phyloP scores from a whole-genome alignment of 768 basidiomycete genomes.

The Lentinula boryana region DNA sequence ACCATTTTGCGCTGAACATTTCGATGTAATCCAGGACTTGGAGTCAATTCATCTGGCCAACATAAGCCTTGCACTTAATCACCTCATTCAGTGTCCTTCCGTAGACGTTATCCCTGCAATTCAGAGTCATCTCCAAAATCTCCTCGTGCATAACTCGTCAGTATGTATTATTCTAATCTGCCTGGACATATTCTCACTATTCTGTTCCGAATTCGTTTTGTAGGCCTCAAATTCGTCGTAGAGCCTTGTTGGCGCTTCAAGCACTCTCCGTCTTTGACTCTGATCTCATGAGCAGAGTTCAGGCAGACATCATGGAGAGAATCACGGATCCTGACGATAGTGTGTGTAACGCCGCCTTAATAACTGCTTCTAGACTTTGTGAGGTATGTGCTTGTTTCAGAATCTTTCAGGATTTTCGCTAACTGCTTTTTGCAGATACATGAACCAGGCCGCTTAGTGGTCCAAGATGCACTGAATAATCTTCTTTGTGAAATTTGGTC shows the following conservation, averaged over 20 bases:
- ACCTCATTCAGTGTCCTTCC: conserved; percentile 53
- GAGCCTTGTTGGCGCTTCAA: conserved; percentile 55
- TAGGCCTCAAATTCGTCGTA: conserved; percentile 56
- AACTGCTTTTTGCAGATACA: conserved; percentile 1
- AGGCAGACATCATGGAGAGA: conserved; percentile 30
- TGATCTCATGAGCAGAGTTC: conserved; percentile 38
- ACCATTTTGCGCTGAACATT: not conserved
- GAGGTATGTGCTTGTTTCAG: not conserved
- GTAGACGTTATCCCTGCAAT: conserved; percentile 75
- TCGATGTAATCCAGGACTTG: conserved; percentile 48
- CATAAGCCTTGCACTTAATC: conserved; percentile 70
- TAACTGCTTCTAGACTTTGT: conserved; percentile 13
- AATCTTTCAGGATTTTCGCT: too few relatives aligned
- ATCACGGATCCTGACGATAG: conserved; percentile 36
- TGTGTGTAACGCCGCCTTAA: conserved; percentile 43
- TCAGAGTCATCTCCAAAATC: conserved; percentile 53
- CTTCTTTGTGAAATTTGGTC: conserved; percentile 14
- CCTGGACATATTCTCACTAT: not conserved
- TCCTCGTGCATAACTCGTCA: conserved; percentile 74
- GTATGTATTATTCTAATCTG: conserved; percentile 29
- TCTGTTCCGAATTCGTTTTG: not conserved
- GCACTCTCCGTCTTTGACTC: conserved; percentile 41
- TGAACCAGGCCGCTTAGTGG: conserved; percentile 4
- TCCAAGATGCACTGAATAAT: conserved; percentile 11
- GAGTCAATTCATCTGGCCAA: conserved; percentile 49